phyloP scores from a whole-genome alignment of 805 yeast genomes.

The Tanozyma kutaoensis region DNA sequence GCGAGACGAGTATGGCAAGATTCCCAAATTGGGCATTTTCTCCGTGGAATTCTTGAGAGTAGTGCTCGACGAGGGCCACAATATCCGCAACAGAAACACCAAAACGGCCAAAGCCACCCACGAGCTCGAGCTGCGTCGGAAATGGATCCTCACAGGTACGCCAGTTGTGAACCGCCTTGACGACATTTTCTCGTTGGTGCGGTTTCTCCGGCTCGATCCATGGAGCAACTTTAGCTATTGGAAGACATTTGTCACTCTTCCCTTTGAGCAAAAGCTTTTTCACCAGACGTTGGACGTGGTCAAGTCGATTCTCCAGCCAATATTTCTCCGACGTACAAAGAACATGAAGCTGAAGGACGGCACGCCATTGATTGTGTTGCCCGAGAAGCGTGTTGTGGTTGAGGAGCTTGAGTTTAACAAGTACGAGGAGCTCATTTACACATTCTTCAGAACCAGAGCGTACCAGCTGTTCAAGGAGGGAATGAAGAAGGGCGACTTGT shows the following conservation, averaged over 20 bases:
- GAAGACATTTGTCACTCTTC: conserved; percentile 74
- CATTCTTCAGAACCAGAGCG: conserved; percentile 57
- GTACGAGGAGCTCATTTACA: conserved; percentile 52
- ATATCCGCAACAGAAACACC: conserved; percentile 65
- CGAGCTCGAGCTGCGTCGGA: conserved; percentile 47
- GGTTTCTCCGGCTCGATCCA: conserved; percentile 70
- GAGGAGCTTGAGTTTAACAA: conserved; percentile 56
- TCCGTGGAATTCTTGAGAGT: conserved; percentile 65
- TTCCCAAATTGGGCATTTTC: conserved; percentile 41
- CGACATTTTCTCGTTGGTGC: conserved; percentile 68
- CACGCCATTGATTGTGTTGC: conserved; percentile 58
- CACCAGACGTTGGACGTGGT: conserved; percentile 69
- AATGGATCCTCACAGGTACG: conserved; percentile 88
- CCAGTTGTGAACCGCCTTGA: conserved; percentile 84
- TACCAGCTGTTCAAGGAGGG: conserved; percentile 47
- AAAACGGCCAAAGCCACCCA: conserved; percentile 70
- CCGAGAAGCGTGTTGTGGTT: conserved; percentile 59
- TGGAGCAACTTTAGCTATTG: conserved; percentile 81
- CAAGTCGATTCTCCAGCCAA: conserved; percentile 75
- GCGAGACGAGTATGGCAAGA: conserved; percentile 12
- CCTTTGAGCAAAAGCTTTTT: conserved; percentile 65
- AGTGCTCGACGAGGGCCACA: conserved; percentile 85
- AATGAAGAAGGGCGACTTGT: conserved; percentile 49
- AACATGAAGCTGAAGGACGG: conserved; percentile 70
- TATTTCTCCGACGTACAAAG: conserved; percentile 75